These are phyloP conservation scores for Lantana camara DNA, from an alignment of 257 asterid genomes.

Conservation along the genomic window DNA sequence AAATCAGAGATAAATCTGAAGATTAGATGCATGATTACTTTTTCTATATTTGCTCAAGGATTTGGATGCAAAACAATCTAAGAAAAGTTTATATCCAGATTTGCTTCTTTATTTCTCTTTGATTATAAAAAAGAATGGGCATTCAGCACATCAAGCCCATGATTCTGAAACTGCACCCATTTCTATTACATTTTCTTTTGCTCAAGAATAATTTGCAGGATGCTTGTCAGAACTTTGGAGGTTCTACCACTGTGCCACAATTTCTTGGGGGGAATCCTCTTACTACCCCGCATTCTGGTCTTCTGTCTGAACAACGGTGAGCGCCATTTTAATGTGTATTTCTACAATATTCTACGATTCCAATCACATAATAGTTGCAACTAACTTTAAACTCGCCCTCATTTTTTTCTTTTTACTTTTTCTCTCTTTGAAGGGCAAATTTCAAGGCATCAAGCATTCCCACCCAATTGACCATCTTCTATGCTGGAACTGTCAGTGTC, in stretches of 20 bases:
- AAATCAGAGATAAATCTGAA: conserved; percentile 25
- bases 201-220: conserved; percentile 32
- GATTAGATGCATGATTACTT: conserved; percentile 26
- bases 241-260: conserved; percentile 28
- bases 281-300: conserved; percentile 32
- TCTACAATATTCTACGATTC: not conserved
- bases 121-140: conserved; percentile 23
- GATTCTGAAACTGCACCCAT: not conserved
- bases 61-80: not conserved
- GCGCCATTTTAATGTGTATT: not conserved
- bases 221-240: conserved; percentile 34
- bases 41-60: conserved; percentile 12
- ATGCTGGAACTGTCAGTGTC: conserved; percentile 52
- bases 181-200: conserved; percentile 26
- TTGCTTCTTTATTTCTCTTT: not conserved
- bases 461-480: conserved; percentile 53
- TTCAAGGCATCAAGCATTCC: conserved; percentile 31
- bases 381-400: not conserved
- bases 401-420: not conserved
- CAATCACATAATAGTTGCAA: not conserved
- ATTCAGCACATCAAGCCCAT: conserved; percentile 20
- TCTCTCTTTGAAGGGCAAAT: conserved; percentile 33
- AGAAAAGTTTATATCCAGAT: not conserved
- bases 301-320: conserved; percentile 48
- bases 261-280: conserved; percentile 45